Base-by-base conservation (phyloP, 192 early-diverging fungal genomes). In the Diversispora eburnea region DNA sequence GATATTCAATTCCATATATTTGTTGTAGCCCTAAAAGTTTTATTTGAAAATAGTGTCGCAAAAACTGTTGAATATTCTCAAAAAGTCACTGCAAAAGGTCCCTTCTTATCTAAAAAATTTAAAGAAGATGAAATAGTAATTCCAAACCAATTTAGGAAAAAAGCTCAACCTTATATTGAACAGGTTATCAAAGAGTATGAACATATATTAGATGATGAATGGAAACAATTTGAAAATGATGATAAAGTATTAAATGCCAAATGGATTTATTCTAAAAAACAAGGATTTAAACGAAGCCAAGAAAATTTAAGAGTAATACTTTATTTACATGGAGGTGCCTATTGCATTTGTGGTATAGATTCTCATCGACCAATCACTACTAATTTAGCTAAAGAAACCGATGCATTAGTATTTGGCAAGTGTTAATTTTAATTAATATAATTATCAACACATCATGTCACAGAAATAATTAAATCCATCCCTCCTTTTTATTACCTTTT, bases 271-370 rank as follows among this genome's bases (percentile, higher is more conserved):
- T 22, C 42, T n/a, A 75, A 74, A 15, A 39, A 71, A 56, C 67
- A 77, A 46, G 69, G 67, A 49, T 76, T 62, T 59, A 59, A 25
- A 9, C 15, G 46, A n/a, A n/a, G n/a, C n/a, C 12, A 75, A 70
- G 8, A 52, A 79, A 13, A 25, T 41, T 17, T 78, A 78, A 19
- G 84, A 88, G 48, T 89, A 2, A 70, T 93, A 12, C 70, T 94
- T 57, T 91, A 89, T 59, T 74, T 90, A 48, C 94, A 94, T 67
- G 94, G 94, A 45, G 92, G 92, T 22, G 89, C 82, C 1, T 92
- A 89, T 73, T 80, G 84, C 19, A 20, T 80, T 0, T 79, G 84
- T 19, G 77, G 73, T 0, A 60, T 77, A 41, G 68, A 67, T 0
- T 72, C 75, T 0, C 78, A 87, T 77, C 78, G 85, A 17, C 58